Base-by-base conservation (phyloP, 257 asterid species). In the Catharanthus roseus region DNA sequence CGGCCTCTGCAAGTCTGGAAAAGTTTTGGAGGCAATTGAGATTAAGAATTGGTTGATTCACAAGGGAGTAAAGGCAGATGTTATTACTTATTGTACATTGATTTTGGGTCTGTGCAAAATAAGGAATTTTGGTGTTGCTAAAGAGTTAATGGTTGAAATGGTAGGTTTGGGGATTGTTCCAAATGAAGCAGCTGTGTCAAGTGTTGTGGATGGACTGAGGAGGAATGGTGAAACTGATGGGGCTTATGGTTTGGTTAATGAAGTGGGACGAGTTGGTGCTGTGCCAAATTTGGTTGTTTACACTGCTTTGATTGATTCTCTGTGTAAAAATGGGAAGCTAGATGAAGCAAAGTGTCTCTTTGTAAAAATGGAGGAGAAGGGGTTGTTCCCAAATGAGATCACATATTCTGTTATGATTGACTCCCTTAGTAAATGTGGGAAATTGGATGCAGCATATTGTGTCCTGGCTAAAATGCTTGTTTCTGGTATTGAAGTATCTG, bases 201-300 rank as follows among this genome's bases (percentile, higher is more conserved):
- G 85, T 79, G 88, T 89, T 55, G 90, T 89, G 56, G 99, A 91
- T 58, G 99, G 97, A 53, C 65, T 91, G 82, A 87, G 95, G 77
- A 89, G 78, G 72, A 82, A 74, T 28, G 96, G 88, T 38, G 84
- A 83, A 71, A 58, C 77, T 82, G 47, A 16, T 26, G 77, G 63
- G 68, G 96, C 96, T 39, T 84, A 81, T 79, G 81, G 74, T 75
- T 83, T 93, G 86, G 84, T 91, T 50, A 76, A 75, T 78, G 83
- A 77, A 80, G 85, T 82, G 41, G 81, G 73, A 70, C 82, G 73
- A 81, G 67, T 85, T 58, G 96, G 97, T 67, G 77, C 24, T 11
- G 36, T 82, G 72, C 99, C 97, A 41, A 89, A 80, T 80, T 81
- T 86, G 74, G 86, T 85, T 75, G 96, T 89, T 60, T 91, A 92